Evolutionary conservation across 345 rosid species (phyloP).

Genomic region (Xanthoceras sorbifolium): DNA sequence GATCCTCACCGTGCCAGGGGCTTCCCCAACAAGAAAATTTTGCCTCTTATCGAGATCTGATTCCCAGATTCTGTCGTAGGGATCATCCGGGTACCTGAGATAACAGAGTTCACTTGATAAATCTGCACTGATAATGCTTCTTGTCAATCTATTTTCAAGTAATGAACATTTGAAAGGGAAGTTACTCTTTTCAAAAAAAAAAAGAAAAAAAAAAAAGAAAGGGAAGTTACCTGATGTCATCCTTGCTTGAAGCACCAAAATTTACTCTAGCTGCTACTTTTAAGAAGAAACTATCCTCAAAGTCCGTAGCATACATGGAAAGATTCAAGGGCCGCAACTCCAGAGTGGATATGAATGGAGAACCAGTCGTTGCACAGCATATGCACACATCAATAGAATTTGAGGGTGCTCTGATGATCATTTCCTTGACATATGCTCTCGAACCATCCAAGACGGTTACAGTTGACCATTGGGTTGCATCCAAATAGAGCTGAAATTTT

Average conservation of each 20-base stretch:
- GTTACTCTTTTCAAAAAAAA: too few relatives aligned
- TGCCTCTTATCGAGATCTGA: conserved; percentile 83
- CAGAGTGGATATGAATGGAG: conserved; percentile 86
- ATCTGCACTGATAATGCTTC: background rate
- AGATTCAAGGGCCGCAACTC: conserved; percentile 88
- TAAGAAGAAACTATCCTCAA: conserved; percentile 78
- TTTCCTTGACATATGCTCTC: conserved; percentile 72
- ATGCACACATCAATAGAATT: conserved; percentile 77
- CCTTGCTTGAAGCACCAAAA: conserved; percentile 75
- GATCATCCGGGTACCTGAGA: conserved; percentile 97
- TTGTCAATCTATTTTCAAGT: background rate
- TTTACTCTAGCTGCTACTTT: conserved; percentile 91
- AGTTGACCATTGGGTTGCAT: conserved; percentile 93
- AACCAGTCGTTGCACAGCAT: conserved; percentile 88
- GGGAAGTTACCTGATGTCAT: conserved; percentile 60
- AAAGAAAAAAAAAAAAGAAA: too few relatives aligned
- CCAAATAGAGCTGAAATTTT: conserved; percentile 77
- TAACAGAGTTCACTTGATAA: conserved; percentile 2
- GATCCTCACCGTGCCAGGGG: conserved; percentile 77
- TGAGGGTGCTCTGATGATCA: conserved; percentile 83
- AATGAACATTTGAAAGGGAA: background rate
- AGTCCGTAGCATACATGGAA: conserved; percentile 89
- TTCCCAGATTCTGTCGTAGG: conserved; percentile 97
- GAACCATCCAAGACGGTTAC: conserved; percentile 68
- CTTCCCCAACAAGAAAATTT: conserved; percentile 84